Percentiles rank a stretch among this genome's conserved stretches.
These are phyloP conservation scores for Nematocida ironsii DNA, from an alignment of 371 early-diverging fungal species.

Conservation along the genomic window DNA sequence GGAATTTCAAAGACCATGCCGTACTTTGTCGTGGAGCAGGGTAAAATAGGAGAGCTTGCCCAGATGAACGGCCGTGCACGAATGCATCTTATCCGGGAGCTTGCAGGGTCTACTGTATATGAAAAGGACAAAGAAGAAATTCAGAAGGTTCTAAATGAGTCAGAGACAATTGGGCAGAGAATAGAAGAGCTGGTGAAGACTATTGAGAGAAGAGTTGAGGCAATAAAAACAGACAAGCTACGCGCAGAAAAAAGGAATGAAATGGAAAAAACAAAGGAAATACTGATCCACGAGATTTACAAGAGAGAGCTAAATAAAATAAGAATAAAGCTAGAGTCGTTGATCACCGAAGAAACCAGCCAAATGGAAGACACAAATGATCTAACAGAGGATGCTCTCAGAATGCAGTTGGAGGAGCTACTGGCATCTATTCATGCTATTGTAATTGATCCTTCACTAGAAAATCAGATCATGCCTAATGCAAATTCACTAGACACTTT, in stretches of 20 bases:
- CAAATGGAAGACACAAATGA: conserved; percentile 23
- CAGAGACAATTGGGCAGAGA: conserved; percentile 74
- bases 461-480: neutral
- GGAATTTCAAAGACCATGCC: conserved; percentile 78
- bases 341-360: conserved; percentile 46
- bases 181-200: conserved; percentile 80
- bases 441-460: neutral
- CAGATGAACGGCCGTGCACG: conserved; percentile 85
- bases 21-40: conserved; percentile 98
- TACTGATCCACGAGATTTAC: conserved; percentile 70
- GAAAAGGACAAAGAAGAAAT: conserved; percentile 85
- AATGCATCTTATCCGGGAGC: conserved; percentile 84
- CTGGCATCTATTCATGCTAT: conserved; percentile 23
- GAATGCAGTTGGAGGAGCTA: conserved; percentile 29
- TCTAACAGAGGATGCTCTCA: conserved; percentile 60
- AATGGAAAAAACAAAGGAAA: conserved; percentile 68
- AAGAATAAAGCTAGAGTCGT: conserved; percentile 70
- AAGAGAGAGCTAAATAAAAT: conserved; percentile 72
- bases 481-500: neutral
- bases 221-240: conserved; percentile 85
- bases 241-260: conserved; percentile 72
- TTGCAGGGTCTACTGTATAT: conserved; percentile 93
- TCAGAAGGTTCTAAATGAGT: conserved; percentile 83
- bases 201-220: conserved; percentile 80
- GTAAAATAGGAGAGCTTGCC: conserved; percentile 84